Evolutionary conservation across 495 filamentous ascomycete genomes (phyloP).

Genomic region (Niebla homalea): DNA sequence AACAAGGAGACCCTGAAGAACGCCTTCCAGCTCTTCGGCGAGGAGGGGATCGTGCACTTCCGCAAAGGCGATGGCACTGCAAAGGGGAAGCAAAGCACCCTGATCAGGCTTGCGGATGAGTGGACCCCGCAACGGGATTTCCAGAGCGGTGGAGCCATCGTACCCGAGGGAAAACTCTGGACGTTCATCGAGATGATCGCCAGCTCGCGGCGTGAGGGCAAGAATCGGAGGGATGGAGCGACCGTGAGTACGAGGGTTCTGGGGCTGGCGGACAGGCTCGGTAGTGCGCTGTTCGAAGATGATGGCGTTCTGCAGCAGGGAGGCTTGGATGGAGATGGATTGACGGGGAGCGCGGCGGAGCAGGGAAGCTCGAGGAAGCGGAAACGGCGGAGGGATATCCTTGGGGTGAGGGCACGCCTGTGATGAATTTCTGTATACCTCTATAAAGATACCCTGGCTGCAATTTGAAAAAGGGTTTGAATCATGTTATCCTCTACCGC

Average conservation of each 20-base stretch:
- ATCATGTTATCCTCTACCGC: no score
- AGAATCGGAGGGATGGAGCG: slow-evolving; percentile 83
- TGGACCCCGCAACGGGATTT: slow-evolving; percentile 63
- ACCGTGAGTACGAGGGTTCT: slow-evolving; percentile 81
- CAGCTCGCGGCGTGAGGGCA: slow-evolving; percentile 71
- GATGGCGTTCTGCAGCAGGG: not conserved
- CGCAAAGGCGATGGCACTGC: slow-evolving; percentile 31
- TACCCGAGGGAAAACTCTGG: slow-evolving; percentile 67
- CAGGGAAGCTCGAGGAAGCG: not conserved
- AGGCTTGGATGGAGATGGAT: not conserved
- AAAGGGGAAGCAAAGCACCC: slow-evolving; percentile 42
- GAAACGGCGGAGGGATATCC: not conserved
- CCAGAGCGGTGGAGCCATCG: slow-evolving; percentile 41
- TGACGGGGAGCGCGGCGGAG: not conserved
- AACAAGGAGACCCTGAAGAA: slow-evolving; percentile 97
- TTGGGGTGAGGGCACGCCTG: not conserved
- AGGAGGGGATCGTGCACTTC: slow-evolving; percentile 75
- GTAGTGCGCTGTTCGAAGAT: slow-evolving; percentile 32
- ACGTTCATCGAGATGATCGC: slow-evolving; percentile 81
- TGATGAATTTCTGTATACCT: not conserved
- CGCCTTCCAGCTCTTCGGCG: slow-evolving; percentile 72
- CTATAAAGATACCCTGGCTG: no score
- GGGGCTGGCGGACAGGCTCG: slow-evolving; percentile 50
- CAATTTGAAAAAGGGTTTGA: no score
- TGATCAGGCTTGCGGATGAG: slow-evolving; percentile 54